Evolutionary conservation across 805 yeast species (phyloP), one percentile per base, ranked within the genome.

Genomic region (Danielia reshetovae): DNA sequence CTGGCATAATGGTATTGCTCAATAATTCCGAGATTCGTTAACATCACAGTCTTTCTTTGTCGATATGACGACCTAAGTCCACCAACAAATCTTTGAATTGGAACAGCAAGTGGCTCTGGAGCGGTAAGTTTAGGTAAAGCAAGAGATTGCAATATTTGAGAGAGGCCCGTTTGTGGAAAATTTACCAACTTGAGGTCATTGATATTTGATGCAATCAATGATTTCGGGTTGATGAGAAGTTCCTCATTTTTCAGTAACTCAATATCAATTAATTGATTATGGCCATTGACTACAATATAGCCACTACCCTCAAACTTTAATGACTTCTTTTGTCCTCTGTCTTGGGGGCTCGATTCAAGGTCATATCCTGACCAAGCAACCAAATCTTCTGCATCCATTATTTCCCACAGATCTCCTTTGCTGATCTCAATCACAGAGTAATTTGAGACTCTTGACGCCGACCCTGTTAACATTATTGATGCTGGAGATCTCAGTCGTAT

Each of bases 301-400:
- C 34, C 34, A 5, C 17, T 14, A 5, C 34, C 34, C n/a, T 32
- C 29, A 14, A 29, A 25, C n/a, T 8, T 15, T 19, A 32, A 10
- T 15, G 24, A 25, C 14, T 17, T 13, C 18, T 16, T n/a, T 8
- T 14, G 12, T 30, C 26, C 26, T 12, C 13, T 22, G 22, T 15
- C 4, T 11, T 14, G 12, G 11, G 28, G 34, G 4, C 14, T 18
- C 14, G 39, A 16, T 9, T 26, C 24, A 6, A 42, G 15, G 27
- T 44, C 46, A 16, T 22, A 29, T 2, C 47, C 47, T 5, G 40
- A 24, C 48, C 48, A 44, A 2, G 42, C 44, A 8, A 37, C 32
- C 12, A 44, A 30, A 29, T 25, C 14, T 3, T 32, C 27, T 7
- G 30, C 8, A 14, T 28, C 23, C 7, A 17, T 14, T 14, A 42